phyloP scores from a whole-genome alignment of 2,329 filamentous ascomycete genomes.

The Diatrype stigma region DNA sequence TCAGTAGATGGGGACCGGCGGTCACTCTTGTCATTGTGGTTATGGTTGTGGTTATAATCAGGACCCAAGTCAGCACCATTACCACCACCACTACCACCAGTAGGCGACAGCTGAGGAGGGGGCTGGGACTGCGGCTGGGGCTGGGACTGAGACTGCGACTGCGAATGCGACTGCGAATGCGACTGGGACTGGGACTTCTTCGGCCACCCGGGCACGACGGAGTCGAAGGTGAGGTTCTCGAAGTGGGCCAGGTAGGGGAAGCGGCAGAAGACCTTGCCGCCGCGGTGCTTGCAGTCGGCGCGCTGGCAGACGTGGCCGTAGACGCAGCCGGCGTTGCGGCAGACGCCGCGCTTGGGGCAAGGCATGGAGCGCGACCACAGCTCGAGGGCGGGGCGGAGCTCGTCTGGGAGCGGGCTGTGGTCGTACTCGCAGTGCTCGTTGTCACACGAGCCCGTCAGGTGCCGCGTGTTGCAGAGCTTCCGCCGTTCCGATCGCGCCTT shows the following conservation, averaged over 20 bases:
- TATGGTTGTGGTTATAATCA: too few species aligned
- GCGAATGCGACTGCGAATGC: too few species aligned
- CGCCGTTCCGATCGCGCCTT: conserved; percentile 15
- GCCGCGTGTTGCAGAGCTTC: conserved; percentile 26
- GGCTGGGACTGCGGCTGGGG: too few species aligned
- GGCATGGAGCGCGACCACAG: conserved; percentile 25
- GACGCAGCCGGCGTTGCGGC: conserved; percentile 21
- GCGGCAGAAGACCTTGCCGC: conserved; percentile 26
- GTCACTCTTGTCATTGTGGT: too few species aligned
- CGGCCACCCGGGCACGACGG: neutral
- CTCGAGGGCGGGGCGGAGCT: conserved; percentile 22
- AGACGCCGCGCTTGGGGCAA: conserved; percentile 22
- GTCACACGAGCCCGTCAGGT: conserved; percentile 19
- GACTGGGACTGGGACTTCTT: neutral
- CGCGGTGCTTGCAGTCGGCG: conserved; percentile 25
- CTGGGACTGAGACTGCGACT: too few species aligned
- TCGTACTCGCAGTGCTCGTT: conserved; percentile 25
- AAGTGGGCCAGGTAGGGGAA: conserved; percentile 16
- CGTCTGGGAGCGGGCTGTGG: conserved; percentile 21
- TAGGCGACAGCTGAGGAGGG: too few species aligned
- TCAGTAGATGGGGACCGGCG: neutral
- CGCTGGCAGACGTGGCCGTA: conserved; percentile 30
- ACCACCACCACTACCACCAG: too few species aligned
- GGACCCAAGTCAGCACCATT: neutral
- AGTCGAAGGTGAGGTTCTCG: conserved; percentile 11